These are phyloP conservation scores for Mycena alexandri DNA, from an alignment of 768 basidiomycete genomes.

Conservation along the genomic window DNA sequence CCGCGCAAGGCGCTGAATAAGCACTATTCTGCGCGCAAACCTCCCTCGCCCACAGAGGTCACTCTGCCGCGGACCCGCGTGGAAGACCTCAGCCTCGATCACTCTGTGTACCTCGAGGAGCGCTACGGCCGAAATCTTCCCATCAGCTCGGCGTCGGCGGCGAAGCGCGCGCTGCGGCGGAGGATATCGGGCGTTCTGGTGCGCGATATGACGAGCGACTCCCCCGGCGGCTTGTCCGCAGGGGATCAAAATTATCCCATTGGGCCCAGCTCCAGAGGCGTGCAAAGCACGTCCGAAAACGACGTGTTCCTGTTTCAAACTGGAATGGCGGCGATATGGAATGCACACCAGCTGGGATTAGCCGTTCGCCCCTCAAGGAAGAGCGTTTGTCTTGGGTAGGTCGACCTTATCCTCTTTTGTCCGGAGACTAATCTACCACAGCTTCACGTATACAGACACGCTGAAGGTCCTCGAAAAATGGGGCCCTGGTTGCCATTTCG, in stretches of 20 bases:
- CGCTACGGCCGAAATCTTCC: constrained; percentile 94
- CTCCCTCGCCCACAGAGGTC: constrained; percentile 19
- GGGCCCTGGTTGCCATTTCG: constrained; percentile 94
- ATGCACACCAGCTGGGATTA: constrained; percentile 80
- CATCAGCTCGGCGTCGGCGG: constrained; percentile 74
- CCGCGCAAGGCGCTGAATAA: constrained; percentile 64
- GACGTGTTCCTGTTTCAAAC: constrained; percentile 91
- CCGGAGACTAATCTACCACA: constrained; percentile 45
- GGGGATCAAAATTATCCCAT: constrained; percentile 60
- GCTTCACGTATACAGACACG: constrained; percentile 96
- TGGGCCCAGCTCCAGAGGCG: constrained; percentile 78
- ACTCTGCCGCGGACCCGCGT: constrained; percentile 9
- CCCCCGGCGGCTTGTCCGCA: constrained; percentile 50
- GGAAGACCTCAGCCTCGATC: constrained; percentile 73
- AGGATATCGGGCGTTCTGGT: constrained; percentile 90
- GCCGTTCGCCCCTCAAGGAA: constrained; percentile 70
- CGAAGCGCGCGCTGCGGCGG: constrained; percentile 89
- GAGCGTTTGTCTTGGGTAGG: constrained; percentile 95
- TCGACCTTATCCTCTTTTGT: constrained; percentile 14
- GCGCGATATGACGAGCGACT: constrained; percentile 63
- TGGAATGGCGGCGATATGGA: constrained; percentile 97
- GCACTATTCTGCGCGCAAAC: constrained; percentile 65
- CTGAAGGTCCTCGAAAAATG: constrained; percentile 95
- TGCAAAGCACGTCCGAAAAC: constrained; percentile 77
- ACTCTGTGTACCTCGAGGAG: constrained; percentile 88